These are phyloP conservation scores for Posidonia oceanica DNA, from an alignment of 116 monocot species.

Conservation along the genomic window DNA sequence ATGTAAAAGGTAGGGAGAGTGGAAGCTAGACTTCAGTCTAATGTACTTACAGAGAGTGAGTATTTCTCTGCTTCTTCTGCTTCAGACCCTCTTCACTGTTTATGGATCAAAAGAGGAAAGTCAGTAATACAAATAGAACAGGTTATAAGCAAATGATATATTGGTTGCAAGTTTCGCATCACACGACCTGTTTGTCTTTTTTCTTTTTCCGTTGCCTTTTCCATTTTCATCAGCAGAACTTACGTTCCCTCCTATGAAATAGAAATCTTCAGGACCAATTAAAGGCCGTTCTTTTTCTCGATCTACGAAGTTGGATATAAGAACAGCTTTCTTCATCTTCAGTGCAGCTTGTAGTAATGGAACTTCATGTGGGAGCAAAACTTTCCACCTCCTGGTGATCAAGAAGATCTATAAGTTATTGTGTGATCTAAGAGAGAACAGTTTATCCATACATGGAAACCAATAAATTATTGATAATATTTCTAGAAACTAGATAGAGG, in stretches of 20 bases:
- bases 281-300: conserved; percentile 66
- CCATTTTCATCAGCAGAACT: background rate
- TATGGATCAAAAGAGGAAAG: background rate
- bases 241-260: background rate
- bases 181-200: conserved; percentile 14
- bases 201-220: conserved; percentile 5
- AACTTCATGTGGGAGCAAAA: conserved; percentile 59
- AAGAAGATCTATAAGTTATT: background rate
- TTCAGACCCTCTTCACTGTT: background rate
- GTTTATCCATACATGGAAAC: background rate
- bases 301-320: conserved; percentile 89
- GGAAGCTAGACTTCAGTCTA: too few relatives aligned
- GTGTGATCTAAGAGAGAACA: background rate
- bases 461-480: too few relatives aligned
- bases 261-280: conserved; percentile 79
- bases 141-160: background rate
- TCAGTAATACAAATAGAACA: background rate
- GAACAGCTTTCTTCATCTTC: conserved; percentile 56
- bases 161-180: background rate
- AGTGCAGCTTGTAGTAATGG: conserved; percentile 33
- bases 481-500: too few relatives aligned
- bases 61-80: background rate
- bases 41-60: conserved; percentile 6
- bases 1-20: background rate
- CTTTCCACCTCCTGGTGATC: conserved; percentile 75